Evolutionary conservation across 2,329 filamentous ascomycete genomes (phyloP), one percentile per base, ranked within the genome.

Genomic region (Cytospora piceicola): DNA sequence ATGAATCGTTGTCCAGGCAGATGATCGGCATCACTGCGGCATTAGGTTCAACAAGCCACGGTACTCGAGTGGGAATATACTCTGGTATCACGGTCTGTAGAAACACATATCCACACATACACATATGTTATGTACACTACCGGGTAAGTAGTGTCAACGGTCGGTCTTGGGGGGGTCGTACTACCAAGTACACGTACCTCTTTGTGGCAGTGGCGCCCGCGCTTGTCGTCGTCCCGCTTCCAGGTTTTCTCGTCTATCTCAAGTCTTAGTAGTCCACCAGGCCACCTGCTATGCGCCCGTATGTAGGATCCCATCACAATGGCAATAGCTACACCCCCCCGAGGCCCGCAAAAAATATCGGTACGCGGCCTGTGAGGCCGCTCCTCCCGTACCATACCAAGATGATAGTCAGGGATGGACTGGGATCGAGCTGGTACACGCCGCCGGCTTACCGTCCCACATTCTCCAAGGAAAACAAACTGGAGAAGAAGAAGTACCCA

Each of bases 401-500:
- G 52, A 42, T 67, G 65, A 67, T 67, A 67, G 51, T 67, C 65
- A 67, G 65, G 65, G 65, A 67, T 67, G 20, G 49, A 65, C 62
- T 39, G 29, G 62, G 65, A 58, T 62, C 22, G 34, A 61, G 49
- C 57, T 32, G 29, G 51, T 53, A 29, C 39, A 57, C 15, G 27
- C 29, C 27, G 7, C 53, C 15, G 17, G 30, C 20, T 34, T 65
- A 14, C 27, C 51, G 62, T 42, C 61, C 58, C 58, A 53, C 51
- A 20, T 51, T 36, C 59, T 55, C 15, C 61, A 57, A 58, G 36
- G 60, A 58, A 58, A 63, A 56, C 52, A 67, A 60, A 63, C 62
- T 64, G 56, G 64, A 63, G 54, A 36, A 36, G 34, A 46, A 29
- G 27, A 46, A 32, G 56, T 54, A 57, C 30, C 61, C 61, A 63